phyloP scores from a whole-genome alignment of 164 flowering plant species.

The Stephania yunnanensis region DNA sequence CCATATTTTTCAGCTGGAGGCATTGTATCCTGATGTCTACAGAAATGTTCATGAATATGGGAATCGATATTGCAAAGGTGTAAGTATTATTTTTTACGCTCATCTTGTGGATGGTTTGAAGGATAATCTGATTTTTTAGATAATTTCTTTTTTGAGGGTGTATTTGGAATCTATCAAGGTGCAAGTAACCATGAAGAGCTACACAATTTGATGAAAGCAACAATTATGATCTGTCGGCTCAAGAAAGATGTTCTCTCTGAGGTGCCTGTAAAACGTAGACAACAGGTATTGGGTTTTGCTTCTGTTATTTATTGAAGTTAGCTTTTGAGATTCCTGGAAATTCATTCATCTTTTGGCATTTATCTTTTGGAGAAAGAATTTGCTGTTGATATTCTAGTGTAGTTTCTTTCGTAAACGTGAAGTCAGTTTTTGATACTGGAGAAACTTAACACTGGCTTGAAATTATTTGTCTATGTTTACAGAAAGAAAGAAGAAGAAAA shows the following conservation, averaged over 20 bases:
- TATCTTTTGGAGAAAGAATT: too few relatives aligned
- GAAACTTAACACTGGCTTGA: too few relatives aligned
- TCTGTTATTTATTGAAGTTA: too few relatives aligned
- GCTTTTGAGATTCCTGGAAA: too few relatives aligned
- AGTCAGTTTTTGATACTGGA: too few relatives aligned
- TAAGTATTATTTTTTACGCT: constrained; percentile 32
- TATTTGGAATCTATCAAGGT: constrained; percentile 91
- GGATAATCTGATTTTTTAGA: neutral
- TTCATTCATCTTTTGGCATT: too few relatives aligned
- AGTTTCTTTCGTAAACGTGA: too few relatives aligned
- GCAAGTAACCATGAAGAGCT: constrained; percentile 98
- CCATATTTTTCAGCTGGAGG: constrained; percentile 63
- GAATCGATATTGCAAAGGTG: constrained; percentile 89
- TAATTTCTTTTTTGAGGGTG: constrained; percentile 40
- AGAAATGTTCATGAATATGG: constrained; percentile 90
- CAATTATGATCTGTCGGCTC: constrained; percentile 94
- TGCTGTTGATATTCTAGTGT: too few relatives aligned
- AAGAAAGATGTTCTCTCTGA: constrained; percentile 91
- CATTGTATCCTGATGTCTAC: constrained; percentile 84
- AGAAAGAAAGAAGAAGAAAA: too few relatives aligned
- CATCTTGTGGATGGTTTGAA: neutral
- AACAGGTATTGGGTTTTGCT: constrained; percentile 47
- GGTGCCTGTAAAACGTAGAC: constrained; percentile 91
- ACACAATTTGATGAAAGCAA: constrained; percentile 94
- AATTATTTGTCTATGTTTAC: too few relatives aligned